Percentiles rank a stretch among this genome's conserved stretches.
Evolutionary conservation across 2,329 filamentous ascomycete genomes (phyloP).

Genomic region (Fusarium udum): DNA sequence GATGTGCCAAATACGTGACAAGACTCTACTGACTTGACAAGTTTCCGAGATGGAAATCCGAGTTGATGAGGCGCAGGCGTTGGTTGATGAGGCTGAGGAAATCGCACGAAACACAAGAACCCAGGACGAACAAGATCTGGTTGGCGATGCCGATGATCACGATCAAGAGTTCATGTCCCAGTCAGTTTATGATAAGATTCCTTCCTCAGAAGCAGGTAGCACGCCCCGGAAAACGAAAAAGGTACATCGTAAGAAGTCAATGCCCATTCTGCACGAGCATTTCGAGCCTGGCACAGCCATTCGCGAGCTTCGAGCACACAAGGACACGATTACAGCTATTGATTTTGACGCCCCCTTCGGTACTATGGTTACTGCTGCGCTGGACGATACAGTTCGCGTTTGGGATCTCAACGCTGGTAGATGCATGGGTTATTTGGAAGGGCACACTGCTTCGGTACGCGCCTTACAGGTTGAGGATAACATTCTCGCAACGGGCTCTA

Average conservation of each 20-base stretch:
- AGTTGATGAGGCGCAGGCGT: conserved; percentile 68
- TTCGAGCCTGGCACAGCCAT: conserved; percentile 90
- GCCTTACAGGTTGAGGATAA: conserved; percentile 95
- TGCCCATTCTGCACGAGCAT: conserved; percentile 95
- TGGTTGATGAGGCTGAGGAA: conserved; percentile 67
- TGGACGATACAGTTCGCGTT: conserved; percentile 93
- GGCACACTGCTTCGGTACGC: conserved; percentile 92
- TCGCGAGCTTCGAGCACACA: conserved; percentile 87
- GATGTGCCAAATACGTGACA: background rate
- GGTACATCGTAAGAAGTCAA: conserved; percentile 78
- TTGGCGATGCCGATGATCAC: conserved; percentile 60
- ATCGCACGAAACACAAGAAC: conserved; percentile 62
- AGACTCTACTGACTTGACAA: conserved; percentile 51
- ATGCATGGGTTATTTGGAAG: conserved; percentile 91
- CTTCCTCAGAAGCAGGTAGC: conserved; percentile 59
- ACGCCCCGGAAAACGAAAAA: conserved; percentile 61
- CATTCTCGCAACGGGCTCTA: conserved; percentile 90
- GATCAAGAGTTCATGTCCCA: conserved; percentile 87
- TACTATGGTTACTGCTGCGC: conserved; percentile 88
- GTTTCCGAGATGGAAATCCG: conserved; percentile 70
- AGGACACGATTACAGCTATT: conserved; percentile 85
- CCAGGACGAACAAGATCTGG: conserved; percentile 63
- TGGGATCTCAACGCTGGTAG: conserved; percentile 96
- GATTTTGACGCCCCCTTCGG: conserved; percentile 99
- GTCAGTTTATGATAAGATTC: conserved; percentile 94